These are phyloP conservation scores for Penstemon eatonii DNA, from an alignment of 257 asterid genomes.

Conservation along the genomic window DNA sequence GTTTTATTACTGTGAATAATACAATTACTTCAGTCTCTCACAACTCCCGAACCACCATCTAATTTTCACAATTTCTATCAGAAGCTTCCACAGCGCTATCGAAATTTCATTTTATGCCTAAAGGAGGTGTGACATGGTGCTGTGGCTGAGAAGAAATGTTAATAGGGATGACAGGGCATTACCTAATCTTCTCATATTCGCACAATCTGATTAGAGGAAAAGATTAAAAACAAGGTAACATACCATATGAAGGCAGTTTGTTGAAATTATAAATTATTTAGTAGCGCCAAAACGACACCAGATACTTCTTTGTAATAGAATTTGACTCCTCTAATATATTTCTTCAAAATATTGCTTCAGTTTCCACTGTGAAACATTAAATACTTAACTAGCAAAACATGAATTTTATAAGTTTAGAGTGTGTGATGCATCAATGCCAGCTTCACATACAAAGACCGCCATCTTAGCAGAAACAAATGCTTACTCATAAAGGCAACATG, in stretches of 20 bases:
- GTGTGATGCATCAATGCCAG: neutral
- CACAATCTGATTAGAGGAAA: neutral
- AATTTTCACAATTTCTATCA: neutral
- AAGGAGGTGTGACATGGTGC: neutral
- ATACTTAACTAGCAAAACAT: neutral
- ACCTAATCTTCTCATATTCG: neutral
- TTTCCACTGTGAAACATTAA: neutral
- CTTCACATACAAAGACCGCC: neutral
- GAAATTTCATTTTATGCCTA: neutral
- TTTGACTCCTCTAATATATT: neutral
- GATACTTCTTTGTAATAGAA: slow-evolving; percentile 2
- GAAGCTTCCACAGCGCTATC: neutral
- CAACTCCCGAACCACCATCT: neutral
- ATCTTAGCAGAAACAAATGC: neutral
- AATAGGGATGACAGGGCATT: neutral
- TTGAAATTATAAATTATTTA: neutral
- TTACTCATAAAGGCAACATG: neutral
- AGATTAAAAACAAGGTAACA: neutral
- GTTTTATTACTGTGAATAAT: neutral
- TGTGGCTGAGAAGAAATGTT: neutral
- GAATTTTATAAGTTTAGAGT: neutral
- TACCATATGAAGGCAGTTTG: neutral
- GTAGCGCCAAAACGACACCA: neutral
- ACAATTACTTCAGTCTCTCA: neutral
- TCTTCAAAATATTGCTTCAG: neutral